Evolutionary conservation across 768 basidiomycete genomes (phyloP).

Genomic region (Xanthoconium stramineum): DNA sequence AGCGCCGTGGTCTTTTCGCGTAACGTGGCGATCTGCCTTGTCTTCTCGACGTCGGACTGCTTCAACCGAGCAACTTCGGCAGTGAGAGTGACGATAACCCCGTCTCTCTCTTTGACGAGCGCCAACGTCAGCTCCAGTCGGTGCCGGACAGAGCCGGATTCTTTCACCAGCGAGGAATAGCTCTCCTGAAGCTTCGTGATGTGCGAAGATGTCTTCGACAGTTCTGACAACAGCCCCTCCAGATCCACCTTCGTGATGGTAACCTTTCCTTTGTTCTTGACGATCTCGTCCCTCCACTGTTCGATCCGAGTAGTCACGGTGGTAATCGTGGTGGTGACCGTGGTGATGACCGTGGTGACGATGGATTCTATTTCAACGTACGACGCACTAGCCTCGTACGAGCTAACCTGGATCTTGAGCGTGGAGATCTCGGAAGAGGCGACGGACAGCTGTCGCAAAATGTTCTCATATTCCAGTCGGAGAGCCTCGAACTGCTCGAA

Average conservation of each 20-base stretch:
- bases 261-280: neutral
- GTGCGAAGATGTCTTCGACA: slow-evolving; percentile 1
- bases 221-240: neutral
- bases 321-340: too few species aligned
- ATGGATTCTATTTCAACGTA: too few species aligned
- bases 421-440: neutral
- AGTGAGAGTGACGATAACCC: too few species aligned
- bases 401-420: slow-evolving; percentile 3
- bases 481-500: slow-evolving; percentile 1
- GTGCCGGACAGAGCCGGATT: neutral
- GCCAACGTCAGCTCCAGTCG: neutral
- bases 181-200: neutral
- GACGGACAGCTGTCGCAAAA: neutral
- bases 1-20: too few species aligned
- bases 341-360: too few species aligned
- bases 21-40: too few species aligned
- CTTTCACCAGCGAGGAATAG: neutral
- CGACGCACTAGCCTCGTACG: neutral
- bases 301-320: neutral
- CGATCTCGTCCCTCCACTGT: neutral
- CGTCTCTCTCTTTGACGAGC: too few species aligned
- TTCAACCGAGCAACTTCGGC: too few species aligned
- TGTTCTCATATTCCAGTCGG: neutral
- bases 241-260: slow-evolving; percentile 4
- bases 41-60: too few species aligned